These are phyloP conservation scores for Trypanosoma conorhini DNA, from an alignment of 208 protist genomes.

Conservation along the genomic window DNA sequence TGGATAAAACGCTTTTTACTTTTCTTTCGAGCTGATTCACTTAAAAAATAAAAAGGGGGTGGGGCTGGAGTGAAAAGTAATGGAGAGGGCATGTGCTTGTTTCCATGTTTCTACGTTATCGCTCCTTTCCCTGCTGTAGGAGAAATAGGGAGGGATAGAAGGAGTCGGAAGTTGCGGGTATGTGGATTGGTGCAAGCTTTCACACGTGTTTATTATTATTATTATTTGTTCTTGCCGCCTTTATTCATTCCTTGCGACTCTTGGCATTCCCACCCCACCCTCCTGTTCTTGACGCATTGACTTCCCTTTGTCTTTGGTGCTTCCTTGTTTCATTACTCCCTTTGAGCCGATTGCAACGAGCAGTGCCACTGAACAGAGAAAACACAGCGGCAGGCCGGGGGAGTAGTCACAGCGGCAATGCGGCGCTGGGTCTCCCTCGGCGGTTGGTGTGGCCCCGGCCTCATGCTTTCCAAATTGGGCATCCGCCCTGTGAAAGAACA, in stretches of 20 bases:
- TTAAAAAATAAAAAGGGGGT: neutral
- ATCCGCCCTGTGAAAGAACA: constrained; percentile 41
- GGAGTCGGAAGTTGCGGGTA: no score
- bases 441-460: constrained; percentile 78
- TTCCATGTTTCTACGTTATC: no score
- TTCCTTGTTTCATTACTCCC: constrained; percentile 5
- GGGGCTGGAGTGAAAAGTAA: neutral
- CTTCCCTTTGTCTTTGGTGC: constrained; percentile 19
- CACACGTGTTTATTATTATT: neutral
- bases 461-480: constrained; percentile 78
- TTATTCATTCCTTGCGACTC: neutral
- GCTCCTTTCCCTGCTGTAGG: no score
- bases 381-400: neutral
- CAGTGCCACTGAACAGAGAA: neutral
- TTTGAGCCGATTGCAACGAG: constrained; percentile 4
- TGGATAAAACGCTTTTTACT: constrained; percentile 23
- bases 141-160: no score
- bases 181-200: no score
- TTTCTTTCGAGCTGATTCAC: constrained; percentile 21
- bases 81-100: neutral
- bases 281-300: neutral
- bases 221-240: neutral
- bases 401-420: constrained; percentile 27
- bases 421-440: constrained; percentile 82
- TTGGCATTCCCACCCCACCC: neutral